Base-by-base conservation (phyloP, 2,329 filamentous ascomycete genomes). In the Emydomyces testavorans region DNA sequence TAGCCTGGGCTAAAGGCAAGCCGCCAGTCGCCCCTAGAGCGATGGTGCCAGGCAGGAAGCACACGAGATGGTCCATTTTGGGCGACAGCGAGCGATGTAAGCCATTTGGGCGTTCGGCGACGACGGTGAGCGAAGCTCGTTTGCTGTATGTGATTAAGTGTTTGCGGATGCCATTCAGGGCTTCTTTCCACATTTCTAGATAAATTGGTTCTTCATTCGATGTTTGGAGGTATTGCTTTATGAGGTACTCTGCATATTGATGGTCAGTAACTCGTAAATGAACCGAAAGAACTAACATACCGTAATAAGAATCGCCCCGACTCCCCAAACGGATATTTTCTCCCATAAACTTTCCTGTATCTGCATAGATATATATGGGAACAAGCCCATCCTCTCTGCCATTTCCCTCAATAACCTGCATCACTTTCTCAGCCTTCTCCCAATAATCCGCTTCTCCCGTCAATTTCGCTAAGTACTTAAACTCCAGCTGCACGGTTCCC, bases 61-160 rank as follows among this genome's bases (percentile, higher is more conserved):
- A 98, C 31, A 94, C 90, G 4, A 96, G 74, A 61, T 98, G 92
- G 61, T 98, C 92, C 89, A 98, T 96, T 68, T 98, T 98, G 20
- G 89, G 83, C 11, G 78, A 80, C 18, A 96, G 65, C 0, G 70
- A 58, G 4, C 73, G 72, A 21, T 74, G 62, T 6, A 98, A 68
- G 2, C 92, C 92, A 40, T 73, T 71, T 0, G 85, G 88, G 7
- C 86, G 78, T 67, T 98, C 92, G 29, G 81, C 92, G 13, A 98
- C 78, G 45, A 96, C 80, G n/a, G 90, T 94, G 55, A 94, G 81
- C 42, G 83, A 79, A 0, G 81, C 81, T 2, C 81, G 78, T 51
- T 82, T 77, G 2, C 87, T 90, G 67, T 96, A 96, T 0, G 89
- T 89, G 54, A 98, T 73, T 24, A 98, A 77, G 62, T 98, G 82